A percentile compares a stretch with the other conserved stretches of the same genome.
phyloP scores from a whole-genome alignment of 768 basidiomycete species.

The Tricholoma hemisulphureum region DNA sequence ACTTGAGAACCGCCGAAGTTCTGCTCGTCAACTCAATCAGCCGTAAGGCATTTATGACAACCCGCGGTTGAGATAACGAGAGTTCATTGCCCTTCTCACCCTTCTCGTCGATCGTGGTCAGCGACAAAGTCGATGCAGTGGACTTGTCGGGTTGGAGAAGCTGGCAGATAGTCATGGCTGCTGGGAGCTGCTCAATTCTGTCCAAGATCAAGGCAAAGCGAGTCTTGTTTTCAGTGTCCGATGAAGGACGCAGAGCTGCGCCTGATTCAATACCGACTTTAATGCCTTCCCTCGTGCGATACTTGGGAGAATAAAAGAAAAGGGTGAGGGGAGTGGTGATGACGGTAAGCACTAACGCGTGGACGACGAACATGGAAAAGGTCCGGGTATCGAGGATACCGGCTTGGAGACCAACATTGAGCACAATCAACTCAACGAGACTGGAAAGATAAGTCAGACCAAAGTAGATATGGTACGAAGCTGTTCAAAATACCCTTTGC shows the following conservation, averaged over 20 bases:
- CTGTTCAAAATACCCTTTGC: constrained; percentile 65
- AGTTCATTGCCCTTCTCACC: constrained; percentile 20
- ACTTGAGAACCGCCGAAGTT: constrained; percentile 83
- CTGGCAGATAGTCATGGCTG: constrained; percentile 79
- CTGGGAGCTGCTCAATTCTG: constrained; percentile 76
- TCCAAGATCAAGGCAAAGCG: constrained; percentile 76
- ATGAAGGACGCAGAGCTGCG: constrained; percentile 11
- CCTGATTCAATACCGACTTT: constrained; percentile 22
- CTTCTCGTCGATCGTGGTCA: constrained; percentile 29
- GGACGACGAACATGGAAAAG: constrained; percentile 90
- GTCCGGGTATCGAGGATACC: constrained; percentile 59
- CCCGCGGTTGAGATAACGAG: constrained; percentile 11
- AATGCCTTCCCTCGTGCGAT: constrained; percentile 41
- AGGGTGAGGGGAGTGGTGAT: constrained; percentile 83
- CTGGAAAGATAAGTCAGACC: constrained; percentile 26
- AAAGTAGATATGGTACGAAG: background rate
- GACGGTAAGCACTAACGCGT: constrained; percentile 74
- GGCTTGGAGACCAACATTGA: constrained; percentile 81
- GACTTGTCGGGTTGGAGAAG: constrained; percentile 51
- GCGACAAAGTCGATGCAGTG: constrained; percentile 1
- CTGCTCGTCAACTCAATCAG: constrained; percentile 88
- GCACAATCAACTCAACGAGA: constrained; percentile 84
- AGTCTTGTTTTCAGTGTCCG: constrained; percentile 46
- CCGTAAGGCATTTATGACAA: constrained; percentile 74
- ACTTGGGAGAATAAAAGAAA: constrained; percentile 67